Evolutionary conservation across 129 eudicot genomes (phyloP).

Genomic region (Chrysanthemum makinoi): DNA sequence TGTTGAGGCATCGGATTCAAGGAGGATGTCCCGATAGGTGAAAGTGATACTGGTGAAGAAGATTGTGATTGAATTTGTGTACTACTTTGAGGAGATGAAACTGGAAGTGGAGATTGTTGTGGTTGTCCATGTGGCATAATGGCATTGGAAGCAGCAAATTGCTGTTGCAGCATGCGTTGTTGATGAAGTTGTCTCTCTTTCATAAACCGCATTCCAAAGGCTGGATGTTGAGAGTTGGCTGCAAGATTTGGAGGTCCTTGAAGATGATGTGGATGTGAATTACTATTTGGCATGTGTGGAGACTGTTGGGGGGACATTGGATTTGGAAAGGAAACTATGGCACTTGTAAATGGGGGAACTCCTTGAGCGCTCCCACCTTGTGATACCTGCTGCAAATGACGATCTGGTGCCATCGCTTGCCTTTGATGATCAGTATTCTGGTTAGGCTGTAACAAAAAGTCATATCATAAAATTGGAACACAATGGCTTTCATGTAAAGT

Average conservation of each 20-base stretch:
- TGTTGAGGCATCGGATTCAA: slow-evolving; percentile 42
- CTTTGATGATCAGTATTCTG: slow-evolving; percentile 25
- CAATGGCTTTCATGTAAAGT: not conserved
- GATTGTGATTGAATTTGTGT: slow-evolving; percentile 56
- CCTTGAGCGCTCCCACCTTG: slow-evolving; percentile 32
- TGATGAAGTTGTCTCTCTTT: slow-evolving; percentile 74
- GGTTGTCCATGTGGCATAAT: slow-evolving; percentile 58
- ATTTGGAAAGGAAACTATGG: slow-evolving; percentile 41
- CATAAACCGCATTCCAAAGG: slow-evolving; percentile 61
- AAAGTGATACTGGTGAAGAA: slow-evolving; percentile 43
- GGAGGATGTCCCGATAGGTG: slow-evolving; percentile 16
- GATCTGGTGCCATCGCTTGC: slow-evolving; percentile 36
- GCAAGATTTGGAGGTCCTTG: slow-evolving; percentile 50
- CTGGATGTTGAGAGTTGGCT: slow-evolving; percentile 32
- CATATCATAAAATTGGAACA: not conserved
- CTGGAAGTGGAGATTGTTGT: slow-evolving; percentile 47
- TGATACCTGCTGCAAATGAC: slow-evolving; percentile 51
- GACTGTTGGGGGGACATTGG: slow-evolving; percentile 65
- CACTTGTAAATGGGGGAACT: slow-evolving; percentile 21
- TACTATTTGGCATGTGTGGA: slow-evolving; percentile 44
- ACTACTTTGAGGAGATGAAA: slow-evolving; percentile 68
- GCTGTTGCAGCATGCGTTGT: slow-evolving; percentile 65
- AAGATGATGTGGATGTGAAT: slow-evolving; percentile 63
- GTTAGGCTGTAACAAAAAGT: slow-evolving; percentile 44
- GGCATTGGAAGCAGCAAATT: slow-evolving; percentile 52